These are phyloP conservation scores for Dryadomyces quercivorus DNA, from an alignment of 2,329 filamentous ascomycete genomes.

Conservation along the genomic window DNA sequence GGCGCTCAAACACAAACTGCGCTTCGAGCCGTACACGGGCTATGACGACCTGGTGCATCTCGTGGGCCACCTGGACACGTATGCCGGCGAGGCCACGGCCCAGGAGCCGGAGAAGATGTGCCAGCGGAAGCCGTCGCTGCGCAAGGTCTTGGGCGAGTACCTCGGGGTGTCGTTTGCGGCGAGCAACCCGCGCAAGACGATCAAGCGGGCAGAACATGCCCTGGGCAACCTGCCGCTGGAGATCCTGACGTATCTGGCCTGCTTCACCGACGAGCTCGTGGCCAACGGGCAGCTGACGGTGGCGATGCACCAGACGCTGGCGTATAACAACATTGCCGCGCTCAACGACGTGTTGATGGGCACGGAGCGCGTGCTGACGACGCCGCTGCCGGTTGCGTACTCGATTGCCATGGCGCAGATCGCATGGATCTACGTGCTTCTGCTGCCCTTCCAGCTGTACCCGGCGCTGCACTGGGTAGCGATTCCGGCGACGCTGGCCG, in stretches of 20 bases:
- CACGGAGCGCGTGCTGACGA: slow-evolving; percentile 61
- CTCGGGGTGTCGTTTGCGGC: slow-evolving; percentile 56
- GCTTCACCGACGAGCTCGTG: slow-evolving; percentile 47
- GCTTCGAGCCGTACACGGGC: slow-evolving; percentile 59
- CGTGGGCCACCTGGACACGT: slow-evolving; percentile 53
- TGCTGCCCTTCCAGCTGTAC: slow-evolving; percentile 62
- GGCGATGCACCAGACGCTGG: slow-evolving; percentile 38
- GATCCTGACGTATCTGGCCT: slow-evolving; percentile 52
- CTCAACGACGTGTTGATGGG: slow-evolving; percentile 56
- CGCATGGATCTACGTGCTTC: slow-evolving; percentile 61
- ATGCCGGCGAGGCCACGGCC: slow-evolving; percentile 35
- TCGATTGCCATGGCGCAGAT: slow-evolving; percentile 66
- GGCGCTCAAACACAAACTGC: slow-evolving; percentile 59
- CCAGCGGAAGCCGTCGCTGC: slow-evolving; percentile 18
- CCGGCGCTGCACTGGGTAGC: slow-evolving; percentile 50
- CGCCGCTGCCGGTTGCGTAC: slow-evolving; percentile 59
- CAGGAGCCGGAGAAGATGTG: slow-evolving; percentile 24
- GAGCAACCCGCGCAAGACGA: slow-evolving; percentile 55
- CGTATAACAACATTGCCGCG: slow-evolving; percentile 33
- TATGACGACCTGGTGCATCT: slow-evolving; percentile 55
- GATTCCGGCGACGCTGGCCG: slow-evolving; percentile 53
- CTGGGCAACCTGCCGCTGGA: slow-evolving; percentile 63
- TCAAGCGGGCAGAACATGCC: slow-evolving; percentile 55
- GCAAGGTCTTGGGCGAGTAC: slow-evolving; percentile 49
- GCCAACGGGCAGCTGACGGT: slow-evolving; percentile 33